These are phyloP conservation scores for Magnusiomyces clavatus DNA, from an alignment of 1,139 yeast genomes.

Conservation along the genomic window DNA sequence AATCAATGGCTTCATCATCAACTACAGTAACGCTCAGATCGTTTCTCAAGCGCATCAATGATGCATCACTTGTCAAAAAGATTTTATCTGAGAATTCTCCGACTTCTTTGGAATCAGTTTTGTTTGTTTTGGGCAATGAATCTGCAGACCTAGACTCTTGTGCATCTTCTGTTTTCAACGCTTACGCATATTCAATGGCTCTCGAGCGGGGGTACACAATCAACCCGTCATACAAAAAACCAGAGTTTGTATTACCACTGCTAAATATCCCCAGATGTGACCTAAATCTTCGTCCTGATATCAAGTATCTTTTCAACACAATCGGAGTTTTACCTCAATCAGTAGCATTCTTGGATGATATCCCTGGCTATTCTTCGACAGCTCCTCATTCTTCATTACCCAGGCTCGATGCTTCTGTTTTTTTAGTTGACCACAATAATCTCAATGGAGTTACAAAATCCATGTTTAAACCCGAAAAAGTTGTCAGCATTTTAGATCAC, in stretches of 20 bases:
- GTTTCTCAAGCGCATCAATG: no score
- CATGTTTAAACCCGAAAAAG: constrained; percentile 29
- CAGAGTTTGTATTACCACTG: constrained; percentile 45
- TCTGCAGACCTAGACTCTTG: constrained; percentile 85
- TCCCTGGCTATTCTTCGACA: neutral
- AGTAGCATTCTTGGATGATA: constrained; percentile 62
- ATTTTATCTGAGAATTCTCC: neutral
- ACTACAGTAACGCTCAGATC: no score
- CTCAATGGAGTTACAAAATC: constrained; percentile 46
- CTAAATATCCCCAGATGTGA: constrained; percentile 66
- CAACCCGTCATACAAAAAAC: constrained; percentile 11
- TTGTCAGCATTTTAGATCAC: constrained; percentile 72
- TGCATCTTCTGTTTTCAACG: constrained; percentile 61
- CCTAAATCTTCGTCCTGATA: constrained; percentile 62
- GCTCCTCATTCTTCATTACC: constrained; percentile 24
- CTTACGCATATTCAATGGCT: constrained; percentile 41
- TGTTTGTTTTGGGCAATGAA: constrained; percentile 75
- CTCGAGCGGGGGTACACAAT: constrained; percentile 9
- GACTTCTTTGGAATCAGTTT: constrained; percentile 6
- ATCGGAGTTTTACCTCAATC: constrained; percentile 43
- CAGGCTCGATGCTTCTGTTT: constrained; percentile 25
- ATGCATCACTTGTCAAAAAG: no score
- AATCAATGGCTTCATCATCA: no score
- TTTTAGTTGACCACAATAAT: constrained; percentile 78
- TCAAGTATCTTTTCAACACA: constrained; percentile 44